Percentiles rank a stretch among this genome's conserved stretches.
Evolutionary conservation across 2,329 filamentous ascomycete genomes (phyloP).

Genomic region (Colletotrichum ledebouriae): DNA sequence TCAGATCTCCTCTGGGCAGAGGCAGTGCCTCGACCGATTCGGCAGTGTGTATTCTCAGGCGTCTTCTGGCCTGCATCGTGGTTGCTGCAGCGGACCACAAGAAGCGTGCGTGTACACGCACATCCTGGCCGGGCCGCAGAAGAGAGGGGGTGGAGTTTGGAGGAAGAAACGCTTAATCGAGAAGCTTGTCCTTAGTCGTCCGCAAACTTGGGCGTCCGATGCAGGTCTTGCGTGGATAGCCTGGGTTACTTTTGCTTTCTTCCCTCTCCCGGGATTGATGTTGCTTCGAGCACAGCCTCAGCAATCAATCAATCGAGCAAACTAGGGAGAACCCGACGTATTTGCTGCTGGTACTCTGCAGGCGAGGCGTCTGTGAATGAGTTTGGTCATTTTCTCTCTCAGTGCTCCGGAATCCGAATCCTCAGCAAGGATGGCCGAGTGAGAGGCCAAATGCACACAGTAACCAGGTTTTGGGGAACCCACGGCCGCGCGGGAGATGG

Average conservation of each 20-base stretch:
- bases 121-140: slow-evolving; percentile 15
- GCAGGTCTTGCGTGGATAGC: slow-evolving; percentile 29
- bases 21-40: slow-evolving; percentile 15
- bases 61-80: background rate
- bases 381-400: background rate
- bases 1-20: slow-evolving; percentile 26
- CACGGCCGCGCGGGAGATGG: background rate
- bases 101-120: slow-evolving; percentile 11
- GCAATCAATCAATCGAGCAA: slow-evolving; percentile 20
- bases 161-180: slow-evolving; percentile 26
- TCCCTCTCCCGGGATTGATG: slow-evolving; percentile 8
- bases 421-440: slow-evolving; percentile 17
- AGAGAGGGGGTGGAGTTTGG: slow-evolving; percentile 14
- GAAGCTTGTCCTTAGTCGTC: slow-evolving; percentile 40
- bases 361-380: background rate
- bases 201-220: background rate
- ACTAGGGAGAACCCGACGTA: background rate
- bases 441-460: slow-evolving; percentile 5
- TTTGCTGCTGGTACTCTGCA: slow-evolving; percentile 15
- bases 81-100: background rate
- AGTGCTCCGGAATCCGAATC: slow-evolving; percentile 2
- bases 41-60: background rate
- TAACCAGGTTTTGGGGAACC: background rate
- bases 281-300: slow-evolving; percentile 36
- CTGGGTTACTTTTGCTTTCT: slow-evolving; percentile 18